A percentile compares a stretch with the other conserved stretches of the same genome.
These are phyloP conservation scores for Podospora anserina DNA, from an alignment of 495 filamentous ascomycete species.

Conservation along the genomic window DNA sequence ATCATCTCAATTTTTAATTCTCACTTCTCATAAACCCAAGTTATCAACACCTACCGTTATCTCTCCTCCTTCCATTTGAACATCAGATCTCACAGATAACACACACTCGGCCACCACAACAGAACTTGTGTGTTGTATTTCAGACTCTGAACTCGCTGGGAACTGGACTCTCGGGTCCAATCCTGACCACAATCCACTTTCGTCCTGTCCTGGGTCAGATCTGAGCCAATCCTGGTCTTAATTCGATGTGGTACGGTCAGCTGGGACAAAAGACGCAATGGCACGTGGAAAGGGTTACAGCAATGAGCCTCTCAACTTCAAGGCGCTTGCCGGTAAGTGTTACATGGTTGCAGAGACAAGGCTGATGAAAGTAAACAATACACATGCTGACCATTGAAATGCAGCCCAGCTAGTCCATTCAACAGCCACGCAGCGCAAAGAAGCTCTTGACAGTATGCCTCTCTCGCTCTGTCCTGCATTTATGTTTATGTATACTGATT, in stretches of 20 bases:
- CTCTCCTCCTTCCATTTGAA: not conserved
- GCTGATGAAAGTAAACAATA: not conserved
- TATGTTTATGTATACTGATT: conserved; percentile 28
- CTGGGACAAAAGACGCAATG: conserved; percentile 17
- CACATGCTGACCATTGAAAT: conserved; percentile 12
- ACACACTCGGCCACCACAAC: not conserved
- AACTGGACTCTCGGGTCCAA: not conserved
- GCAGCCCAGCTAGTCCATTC: conserved; percentile 16
- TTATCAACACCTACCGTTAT: not conserved
- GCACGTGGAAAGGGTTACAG: conserved; percentile 9
- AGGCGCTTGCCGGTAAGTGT: conserved; percentile 27
- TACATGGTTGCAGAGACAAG: not conserved
- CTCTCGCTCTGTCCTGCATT: conserved; percentile 34
- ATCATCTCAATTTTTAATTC: not conserved
- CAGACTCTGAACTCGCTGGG: not conserved
- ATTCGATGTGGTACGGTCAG: not conserved
- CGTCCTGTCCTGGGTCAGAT: not conserved
- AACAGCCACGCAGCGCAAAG: conserved; percentile 23
- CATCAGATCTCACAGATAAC: not conserved
- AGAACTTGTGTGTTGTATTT: not conserved
- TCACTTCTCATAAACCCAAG: not conserved
- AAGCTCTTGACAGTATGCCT: conserved; percentile 37
- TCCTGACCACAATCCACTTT: not conserved
- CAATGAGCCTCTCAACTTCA: conserved; percentile 26
- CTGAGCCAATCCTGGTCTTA: not conserved